phyloP scores from a whole-genome alignment of 257 asterid species.

The Capsicum pubescens region DNA sequence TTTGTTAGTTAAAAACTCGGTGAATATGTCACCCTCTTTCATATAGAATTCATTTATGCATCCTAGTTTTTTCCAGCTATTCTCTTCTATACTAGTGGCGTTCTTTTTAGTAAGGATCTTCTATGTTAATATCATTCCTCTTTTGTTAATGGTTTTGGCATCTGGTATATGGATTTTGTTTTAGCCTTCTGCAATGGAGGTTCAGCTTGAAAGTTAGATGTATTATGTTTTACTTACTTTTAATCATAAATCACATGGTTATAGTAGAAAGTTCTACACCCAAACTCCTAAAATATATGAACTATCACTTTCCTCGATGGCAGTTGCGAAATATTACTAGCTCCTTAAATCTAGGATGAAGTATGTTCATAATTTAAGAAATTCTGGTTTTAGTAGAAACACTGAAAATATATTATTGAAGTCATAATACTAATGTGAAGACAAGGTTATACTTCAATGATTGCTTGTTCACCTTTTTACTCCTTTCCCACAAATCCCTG shows the following conservation, averaged over 20 bases:
- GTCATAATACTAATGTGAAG: neutral
- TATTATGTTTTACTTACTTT: neutral
- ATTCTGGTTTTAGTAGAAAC: neutral
- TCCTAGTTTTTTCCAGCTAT: neutral
- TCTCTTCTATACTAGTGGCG: neutral
- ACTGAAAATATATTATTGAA: neutral
- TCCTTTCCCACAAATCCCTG: constrained; percentile 27
- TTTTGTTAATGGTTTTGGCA: constrained; percentile 16
- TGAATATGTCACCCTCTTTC: neutral
- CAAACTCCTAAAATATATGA: neutral
- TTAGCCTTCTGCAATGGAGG: neutral
- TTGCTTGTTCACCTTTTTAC: constrained; percentile 28
- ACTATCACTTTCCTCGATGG: neutral
- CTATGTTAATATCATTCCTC: neutral
- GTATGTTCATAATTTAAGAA: neutral
- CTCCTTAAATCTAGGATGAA: neutral
- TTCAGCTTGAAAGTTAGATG: neutral
- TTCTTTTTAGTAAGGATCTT: neutral
- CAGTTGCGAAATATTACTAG: neutral
- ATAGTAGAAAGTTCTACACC: neutral
- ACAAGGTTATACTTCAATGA: neutral
- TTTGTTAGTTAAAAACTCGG: neutral
- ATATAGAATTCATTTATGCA: constrained; percentile 3
- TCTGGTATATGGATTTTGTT: neutral
- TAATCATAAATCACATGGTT: neutral